These are phyloP conservation scores for Pleurotus giganteus DNA, from an alignment of 768 basidiomycete genomes.

Conservation along the genomic window DNA sequence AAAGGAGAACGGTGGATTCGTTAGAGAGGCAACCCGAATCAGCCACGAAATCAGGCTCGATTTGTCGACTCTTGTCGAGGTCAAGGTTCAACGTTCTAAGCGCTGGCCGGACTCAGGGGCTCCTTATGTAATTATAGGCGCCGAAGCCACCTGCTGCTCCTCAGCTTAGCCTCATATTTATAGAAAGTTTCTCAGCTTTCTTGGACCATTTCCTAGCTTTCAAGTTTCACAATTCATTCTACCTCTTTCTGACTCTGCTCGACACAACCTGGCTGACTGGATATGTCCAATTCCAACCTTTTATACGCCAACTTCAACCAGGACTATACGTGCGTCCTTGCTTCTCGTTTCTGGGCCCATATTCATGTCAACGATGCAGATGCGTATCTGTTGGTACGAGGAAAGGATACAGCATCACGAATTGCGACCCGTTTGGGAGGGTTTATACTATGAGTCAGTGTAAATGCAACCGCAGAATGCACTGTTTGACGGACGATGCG, in stretches of 20 bases:
- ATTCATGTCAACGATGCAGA: slow-evolving; percentile 30
- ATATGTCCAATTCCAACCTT: slow-evolving; percentile 48
- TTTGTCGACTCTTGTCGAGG: no score
- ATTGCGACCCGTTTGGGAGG: slow-evolving; percentile 96
- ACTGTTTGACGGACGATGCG: not conserved
- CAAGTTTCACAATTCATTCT: not conserved
- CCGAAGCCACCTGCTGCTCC: no score
- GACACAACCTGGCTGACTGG: not conserved
- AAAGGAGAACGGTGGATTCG: no score
- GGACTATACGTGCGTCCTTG: slow-evolving; percentile 77
- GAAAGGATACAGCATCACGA: slow-evolving; percentile 95
- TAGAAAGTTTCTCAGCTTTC: no score
- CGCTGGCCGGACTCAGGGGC: no score
- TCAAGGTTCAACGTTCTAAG: no score
- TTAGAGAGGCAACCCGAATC: no score
- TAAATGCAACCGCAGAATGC: not conserved
- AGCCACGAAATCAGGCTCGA: no score
- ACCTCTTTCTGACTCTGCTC: not conserved
- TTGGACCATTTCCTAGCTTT: no score
- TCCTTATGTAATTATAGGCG: no score
- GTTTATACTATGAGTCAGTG: slow-evolving; percentile 92
- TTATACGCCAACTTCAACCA: slow-evolving; percentile 97
- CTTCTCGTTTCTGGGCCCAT: not conserved
- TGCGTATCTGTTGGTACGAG: slow-evolving; percentile 94
- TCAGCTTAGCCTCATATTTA: no score